A percentile compares a stretch with the other conserved stretches of the same genome.
Evolutionary conservation across 139 green algal genomes (phyloP).

Genomic region (Chlamydomonas incerta): DNA sequence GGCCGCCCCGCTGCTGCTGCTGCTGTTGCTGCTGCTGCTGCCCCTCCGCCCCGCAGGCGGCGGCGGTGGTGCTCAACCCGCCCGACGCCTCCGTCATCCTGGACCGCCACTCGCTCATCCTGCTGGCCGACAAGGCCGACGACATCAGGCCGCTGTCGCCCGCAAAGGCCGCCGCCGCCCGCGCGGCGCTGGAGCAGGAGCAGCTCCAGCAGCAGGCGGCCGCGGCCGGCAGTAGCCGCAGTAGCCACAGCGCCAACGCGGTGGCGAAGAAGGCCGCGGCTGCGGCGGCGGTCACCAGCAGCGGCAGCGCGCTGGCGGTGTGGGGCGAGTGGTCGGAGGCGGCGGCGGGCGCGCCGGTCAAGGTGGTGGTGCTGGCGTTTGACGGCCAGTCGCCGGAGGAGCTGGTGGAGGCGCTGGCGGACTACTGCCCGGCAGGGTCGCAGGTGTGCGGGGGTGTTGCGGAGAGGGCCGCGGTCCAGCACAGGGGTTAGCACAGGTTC

Average conservation of each 20-base stretch:
- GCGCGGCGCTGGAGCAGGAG: no score
- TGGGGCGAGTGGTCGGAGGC: not conserved
- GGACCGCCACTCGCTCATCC: slow-evolving; percentile 32
- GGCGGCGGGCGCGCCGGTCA: not conserved
- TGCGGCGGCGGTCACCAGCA: no score
- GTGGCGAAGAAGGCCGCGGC: no score
- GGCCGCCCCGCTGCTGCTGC: no score
- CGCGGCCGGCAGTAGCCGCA: no score
- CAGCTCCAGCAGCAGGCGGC: no score
- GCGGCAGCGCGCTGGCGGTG: no score
- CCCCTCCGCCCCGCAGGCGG: not conserved
- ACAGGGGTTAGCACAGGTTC: no score
- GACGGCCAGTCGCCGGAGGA: not conserved
- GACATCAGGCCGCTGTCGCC: slow-evolving; percentile 5
- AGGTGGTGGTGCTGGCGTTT: slow-evolving; percentile 19
- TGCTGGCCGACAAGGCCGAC: slow-evolving; percentile 16
- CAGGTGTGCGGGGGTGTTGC: not conserved
- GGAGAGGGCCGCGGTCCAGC: no score
- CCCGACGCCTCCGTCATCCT: slow-evolving; percentile 19
- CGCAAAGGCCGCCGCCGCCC: not conserved
- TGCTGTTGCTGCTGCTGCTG: no score
- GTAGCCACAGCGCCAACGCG: no score
- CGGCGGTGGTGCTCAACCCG: slow-evolving; percentile 43
- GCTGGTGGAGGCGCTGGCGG: slow-evolving; percentile 6
- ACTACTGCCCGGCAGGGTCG: slow-evolving; percentile 25